A percentile compares a stretch with the other conserved stretches of the same genome.
These are phyloP conservation scores for Thozetella sp. DNA, from an alignment of 495 filamentous ascomycete genomes.

Conservation along the genomic window DNA sequence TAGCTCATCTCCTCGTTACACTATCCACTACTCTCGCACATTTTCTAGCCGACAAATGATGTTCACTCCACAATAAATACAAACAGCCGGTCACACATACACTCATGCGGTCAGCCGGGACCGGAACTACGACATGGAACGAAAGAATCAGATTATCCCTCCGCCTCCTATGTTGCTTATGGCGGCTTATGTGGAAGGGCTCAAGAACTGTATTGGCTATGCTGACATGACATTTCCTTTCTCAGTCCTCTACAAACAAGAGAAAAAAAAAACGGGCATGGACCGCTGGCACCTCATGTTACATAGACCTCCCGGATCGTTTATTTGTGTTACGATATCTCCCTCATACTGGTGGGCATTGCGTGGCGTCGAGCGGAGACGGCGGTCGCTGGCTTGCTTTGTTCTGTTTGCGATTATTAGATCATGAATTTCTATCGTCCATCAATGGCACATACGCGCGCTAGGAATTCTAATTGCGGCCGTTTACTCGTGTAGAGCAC, in stretches of 20 bases:
- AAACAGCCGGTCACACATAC: too few relatives aligned
- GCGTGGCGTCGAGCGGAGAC: not conserved
- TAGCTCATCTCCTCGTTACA: not conserved
- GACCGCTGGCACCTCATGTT: not conserved
- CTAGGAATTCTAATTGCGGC: not conserved
- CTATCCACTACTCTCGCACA: not conserved
- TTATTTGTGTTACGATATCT: not conserved
- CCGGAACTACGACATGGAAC: not conserved
- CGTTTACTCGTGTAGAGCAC: too few relatives aligned
- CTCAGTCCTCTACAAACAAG: not conserved
- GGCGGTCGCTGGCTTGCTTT: not conserved
- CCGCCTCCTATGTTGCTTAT: not conserved
- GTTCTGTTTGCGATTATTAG: not conserved
- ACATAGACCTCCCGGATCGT: not conserved
- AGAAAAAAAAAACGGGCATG: not conserved
- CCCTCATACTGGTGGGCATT: not conserved
- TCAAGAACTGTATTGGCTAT: not conserved
- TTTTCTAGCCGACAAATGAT: too few relatives aligned
- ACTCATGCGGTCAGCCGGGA: not conserved
- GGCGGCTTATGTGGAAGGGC: not conserved
- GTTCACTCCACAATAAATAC: too few relatives aligned
- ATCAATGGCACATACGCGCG: not conserved
- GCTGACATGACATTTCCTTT: not conserved
- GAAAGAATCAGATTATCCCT: not conserved
- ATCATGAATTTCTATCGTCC: not conserved